phyloP scores from a whole-genome alignment of 768 basidiomycete species.

The Lactarius hatsudake region DNA sequence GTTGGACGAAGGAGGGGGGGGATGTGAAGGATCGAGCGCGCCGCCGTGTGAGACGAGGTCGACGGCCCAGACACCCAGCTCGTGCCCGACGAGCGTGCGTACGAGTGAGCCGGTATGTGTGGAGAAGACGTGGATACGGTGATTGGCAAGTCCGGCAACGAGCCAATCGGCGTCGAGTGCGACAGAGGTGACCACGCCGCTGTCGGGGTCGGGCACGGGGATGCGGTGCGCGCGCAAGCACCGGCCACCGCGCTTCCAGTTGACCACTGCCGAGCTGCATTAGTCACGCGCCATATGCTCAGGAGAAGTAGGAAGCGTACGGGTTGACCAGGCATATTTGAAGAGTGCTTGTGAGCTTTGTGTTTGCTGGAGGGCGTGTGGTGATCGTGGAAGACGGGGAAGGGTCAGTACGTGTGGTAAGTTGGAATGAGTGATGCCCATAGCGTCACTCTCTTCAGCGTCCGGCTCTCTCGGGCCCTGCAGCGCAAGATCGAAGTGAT shows the following conservation, averaged over 20 bases:
- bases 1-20: not conserved
- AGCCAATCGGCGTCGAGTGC: constrained; percentile 82
- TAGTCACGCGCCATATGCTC: not conserved
- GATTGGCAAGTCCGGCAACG: constrained; percentile 85
- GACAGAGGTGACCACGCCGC: constrained; percentile 80
- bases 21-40: constrained; percentile 24
- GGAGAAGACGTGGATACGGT: constrained; percentile 82
- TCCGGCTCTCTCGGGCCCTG: constrained; percentile 18
- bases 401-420: constrained; percentile 1
- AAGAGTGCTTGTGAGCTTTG: constrained; percentile 20
- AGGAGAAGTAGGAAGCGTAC: constrained; percentile 10
- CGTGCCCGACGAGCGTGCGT: constrained; percentile 80
- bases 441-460: constrained; percentile 12
- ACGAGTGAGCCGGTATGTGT: constrained; percentile 71
- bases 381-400: constrained; percentile 8
- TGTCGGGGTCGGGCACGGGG: constrained; percentile 38
- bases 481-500: constrained; percentile 14
- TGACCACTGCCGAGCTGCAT: constrained; percentile 16
- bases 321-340: constrained; percentile 24
- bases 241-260: constrained; percentile 29
- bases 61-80: constrained; percentile 90
- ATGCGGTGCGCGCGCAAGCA: constrained; percentile 27
- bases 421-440: constrained; percentile 1
- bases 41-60: constrained; percentile 74
- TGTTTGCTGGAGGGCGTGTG: not conserved